These are phyloP conservation scores for Aspergillus avenaceus DNA, from an alignment of 495 filamentous ascomycete genomes.

Conservation along the genomic window DNA sequence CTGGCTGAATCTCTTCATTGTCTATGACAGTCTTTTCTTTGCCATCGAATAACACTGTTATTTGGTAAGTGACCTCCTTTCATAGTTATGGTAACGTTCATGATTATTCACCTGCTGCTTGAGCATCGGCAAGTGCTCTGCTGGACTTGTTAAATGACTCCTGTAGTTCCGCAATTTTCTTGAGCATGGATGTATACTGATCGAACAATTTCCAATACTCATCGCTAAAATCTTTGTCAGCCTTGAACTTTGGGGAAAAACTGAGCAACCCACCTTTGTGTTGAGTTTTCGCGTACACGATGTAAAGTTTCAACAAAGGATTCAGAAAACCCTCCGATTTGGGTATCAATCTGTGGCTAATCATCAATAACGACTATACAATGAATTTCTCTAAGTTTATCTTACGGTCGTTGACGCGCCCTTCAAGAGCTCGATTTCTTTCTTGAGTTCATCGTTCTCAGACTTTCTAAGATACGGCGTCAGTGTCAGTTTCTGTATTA, in stretches of 20 bases:
- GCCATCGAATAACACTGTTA: constrained; percentile 40
- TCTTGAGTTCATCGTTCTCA: constrained; percentile 41
- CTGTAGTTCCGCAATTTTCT: constrained; percentile 39
- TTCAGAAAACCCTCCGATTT: constrained; percentile 35
- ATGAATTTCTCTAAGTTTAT: not conserved
- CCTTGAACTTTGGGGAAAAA: not conserved
- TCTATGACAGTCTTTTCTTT: constrained; percentile 48
- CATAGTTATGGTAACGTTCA: not conserved
- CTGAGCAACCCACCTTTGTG: constrained; percentile 29
- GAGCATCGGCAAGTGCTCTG: constrained; percentile 33
- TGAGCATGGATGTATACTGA: constrained; percentile 35
- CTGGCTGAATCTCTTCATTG: constrained; percentile 37
- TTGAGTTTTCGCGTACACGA: constrained; percentile 33
- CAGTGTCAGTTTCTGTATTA: constrained; percentile 12
- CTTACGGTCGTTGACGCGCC: constrained; percentile 24
- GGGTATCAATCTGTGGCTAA: constrained; percentile 21
- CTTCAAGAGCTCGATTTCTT: constrained; percentile 36
- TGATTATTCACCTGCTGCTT: constrained; percentile 36
- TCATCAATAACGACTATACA: constrained; percentile 4
- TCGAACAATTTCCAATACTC: constrained; percentile 48
- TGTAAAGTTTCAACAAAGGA: constrained; percentile 31
- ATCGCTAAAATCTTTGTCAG: constrained; percentile 24
- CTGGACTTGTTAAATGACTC: constrained; percentile 33
- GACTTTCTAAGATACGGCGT: constrained; percentile 26
- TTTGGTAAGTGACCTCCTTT: constrained; percentile 20